These are phyloP conservation scores for Bassia scoparia DNA, from an alignment of 148 eudicot species.

Conservation along the genomic window DNA sequence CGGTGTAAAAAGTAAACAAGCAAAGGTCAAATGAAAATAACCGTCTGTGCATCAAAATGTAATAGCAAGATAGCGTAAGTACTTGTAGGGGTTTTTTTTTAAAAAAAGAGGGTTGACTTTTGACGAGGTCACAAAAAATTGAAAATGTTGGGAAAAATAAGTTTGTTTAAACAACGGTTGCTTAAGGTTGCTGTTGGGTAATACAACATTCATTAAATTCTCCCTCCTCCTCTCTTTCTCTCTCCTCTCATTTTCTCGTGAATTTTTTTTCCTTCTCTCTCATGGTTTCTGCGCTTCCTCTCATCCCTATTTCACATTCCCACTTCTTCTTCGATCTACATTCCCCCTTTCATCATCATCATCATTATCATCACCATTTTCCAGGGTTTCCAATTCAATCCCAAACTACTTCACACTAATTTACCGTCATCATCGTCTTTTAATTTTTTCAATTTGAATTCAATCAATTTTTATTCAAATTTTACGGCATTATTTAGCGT, in stretches of 20 bases:
- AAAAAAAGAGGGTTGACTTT: too few relatives aligned
- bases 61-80: too few relatives aligned
- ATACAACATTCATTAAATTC: neutral
- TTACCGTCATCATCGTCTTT: too few relatives aligned
- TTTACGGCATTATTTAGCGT: neutral
- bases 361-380: neutral
- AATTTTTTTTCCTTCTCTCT: constrained; percentile 9
- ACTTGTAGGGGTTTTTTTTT: too few relatives aligned
- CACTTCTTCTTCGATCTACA: constrained; percentile 23
- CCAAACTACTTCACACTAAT: neutral
- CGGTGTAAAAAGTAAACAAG: too few relatives aligned
- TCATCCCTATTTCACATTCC: constrained; percentile 7
- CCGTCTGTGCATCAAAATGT: too few relatives aligned
- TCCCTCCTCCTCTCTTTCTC: constrained; percentile 4
- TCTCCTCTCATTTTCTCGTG: neutral
- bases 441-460: neutral
- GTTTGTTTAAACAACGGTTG: neutral
- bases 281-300: constrained; percentile 22
- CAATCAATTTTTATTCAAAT: neutral
- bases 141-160: neutral
- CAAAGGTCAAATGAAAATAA: too few relatives aligned
- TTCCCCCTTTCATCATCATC: neutral
- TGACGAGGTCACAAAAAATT: too few relatives aligned
- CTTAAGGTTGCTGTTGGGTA: neutral
- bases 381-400: constrained; percentile 26